Percentiles rank a stretch among this genome's conserved stretches.
These are phyloP conservation scores for Solanum hybrid DNA, from an alignment of 305 asterid species.

Conservation along the genomic window DNA sequence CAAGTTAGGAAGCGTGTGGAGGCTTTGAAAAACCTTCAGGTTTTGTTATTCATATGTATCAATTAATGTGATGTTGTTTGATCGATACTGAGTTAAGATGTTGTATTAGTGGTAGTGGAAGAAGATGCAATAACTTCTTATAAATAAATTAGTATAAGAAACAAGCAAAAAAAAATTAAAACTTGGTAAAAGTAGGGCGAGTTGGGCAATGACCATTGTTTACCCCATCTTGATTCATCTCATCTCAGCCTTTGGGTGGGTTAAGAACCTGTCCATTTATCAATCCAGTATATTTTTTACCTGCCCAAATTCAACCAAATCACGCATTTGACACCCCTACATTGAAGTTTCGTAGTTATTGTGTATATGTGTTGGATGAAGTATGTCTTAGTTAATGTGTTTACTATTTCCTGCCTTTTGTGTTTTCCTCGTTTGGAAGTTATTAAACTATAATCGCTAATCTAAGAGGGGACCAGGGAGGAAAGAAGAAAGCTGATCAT, in stretches of 20 bases:
- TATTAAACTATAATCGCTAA: background rate
- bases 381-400: background rate
- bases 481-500: background rate
- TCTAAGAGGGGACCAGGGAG: background rate
- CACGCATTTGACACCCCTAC: background rate
- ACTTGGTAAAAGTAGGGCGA: background rate
- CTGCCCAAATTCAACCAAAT: background rate
- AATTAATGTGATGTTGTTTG: background rate
- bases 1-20: background rate
- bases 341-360: background rate
- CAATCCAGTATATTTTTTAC: background rate
- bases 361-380: background rate
- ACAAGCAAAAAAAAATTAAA: background rate
- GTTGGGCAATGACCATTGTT: background rate
- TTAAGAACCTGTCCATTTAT: background rate
- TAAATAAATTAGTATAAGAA: background rate
- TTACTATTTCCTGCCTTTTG: background rate
- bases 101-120: background rate
- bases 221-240: background rate
- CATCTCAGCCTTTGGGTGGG: background rate
- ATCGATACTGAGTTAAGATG: background rate
- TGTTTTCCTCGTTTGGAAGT: background rate
- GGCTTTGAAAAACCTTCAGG: background rate
- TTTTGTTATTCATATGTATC: background rate
- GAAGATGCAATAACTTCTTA: background rate